Percentiles rank a stretch among this genome's conserved stretches.
Evolutionary conservation across 2,329 filamentous ascomycete species (phyloP).

Genomic region (Penicillium sp.): DNA sequence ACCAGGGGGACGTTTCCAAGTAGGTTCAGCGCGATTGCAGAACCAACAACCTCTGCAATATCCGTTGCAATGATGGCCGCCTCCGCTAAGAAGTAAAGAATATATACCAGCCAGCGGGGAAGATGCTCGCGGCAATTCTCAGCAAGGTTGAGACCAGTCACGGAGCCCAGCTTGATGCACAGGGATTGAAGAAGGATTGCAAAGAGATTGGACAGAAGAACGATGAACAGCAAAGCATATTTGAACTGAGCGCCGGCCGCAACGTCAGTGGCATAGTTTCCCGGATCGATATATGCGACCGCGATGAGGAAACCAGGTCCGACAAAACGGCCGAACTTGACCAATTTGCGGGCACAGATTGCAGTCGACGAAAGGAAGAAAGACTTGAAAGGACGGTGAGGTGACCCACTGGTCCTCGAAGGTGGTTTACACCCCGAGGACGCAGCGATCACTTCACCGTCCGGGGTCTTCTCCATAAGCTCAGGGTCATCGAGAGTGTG

Average conservation of each 20-base stretch:
- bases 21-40: constrained; percentile 54
- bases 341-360: constrained; percentile 28
- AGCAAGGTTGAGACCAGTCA: constrained; percentile 64
- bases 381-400: constrained; percentile 28
- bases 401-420: constrained; percentile 29
- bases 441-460: constrained; percentile 29
- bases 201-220: constrained; percentile 47
- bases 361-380: constrained; percentile 14
- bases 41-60: constrained; percentile 61
- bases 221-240: constrained; percentile 46
- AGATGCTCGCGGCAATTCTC: constrained; percentile 62
- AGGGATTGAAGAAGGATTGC: constrained; percentile 48
- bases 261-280: constrained; percentile 49
- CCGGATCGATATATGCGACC: constrained; percentile 49
- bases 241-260: constrained; percentile 45
- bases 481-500: constrained; percentile 21
- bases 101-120: constrained; percentile 60
- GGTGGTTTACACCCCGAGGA: constrained; percentile 28
- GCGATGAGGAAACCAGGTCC: constrained; percentile 48
- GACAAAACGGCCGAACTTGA: constrained; percentile 44
- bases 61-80: constrained; percentile 67
- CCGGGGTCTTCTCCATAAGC: constrained; percentile 20
- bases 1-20: constrained; percentile 52
- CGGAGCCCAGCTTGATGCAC: constrained; percentile 60
- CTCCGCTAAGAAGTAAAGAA: constrained; percentile 61